Conservation (phyloP, 306 rosid genomes). For the Malus asiatica region DNA sequence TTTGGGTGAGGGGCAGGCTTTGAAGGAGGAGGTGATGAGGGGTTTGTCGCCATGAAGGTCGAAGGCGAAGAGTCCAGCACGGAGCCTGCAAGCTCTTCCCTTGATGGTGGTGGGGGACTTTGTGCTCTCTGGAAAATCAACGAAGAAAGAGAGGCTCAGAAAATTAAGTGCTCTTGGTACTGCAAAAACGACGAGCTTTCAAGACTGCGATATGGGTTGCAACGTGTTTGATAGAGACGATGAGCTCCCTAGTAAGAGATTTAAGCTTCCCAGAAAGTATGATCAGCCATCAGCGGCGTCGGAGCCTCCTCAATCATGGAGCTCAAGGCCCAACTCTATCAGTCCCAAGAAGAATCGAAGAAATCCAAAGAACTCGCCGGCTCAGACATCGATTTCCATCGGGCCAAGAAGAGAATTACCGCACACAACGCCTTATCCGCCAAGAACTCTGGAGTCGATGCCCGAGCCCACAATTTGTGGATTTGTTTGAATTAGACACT, state of each 20-base stretch:
- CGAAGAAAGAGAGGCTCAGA: constrained; percentile 51
- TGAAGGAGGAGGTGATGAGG: too few species aligned
- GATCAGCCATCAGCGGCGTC: constrained; percentile 76
- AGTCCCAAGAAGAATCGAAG: constrained; percentile 81
- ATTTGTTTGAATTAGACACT: too few species aligned
- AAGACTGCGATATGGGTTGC: constrained; percentile 41
- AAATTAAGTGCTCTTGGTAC: constrained; percentile 41
- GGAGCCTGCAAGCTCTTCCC: too few species aligned
- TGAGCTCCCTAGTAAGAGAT: constrained; percentile 27
- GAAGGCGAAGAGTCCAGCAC: too few species aligned
- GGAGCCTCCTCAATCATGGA: constrained; percentile 89
- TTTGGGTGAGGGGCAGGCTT: too few species aligned
- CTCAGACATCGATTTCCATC: constrained; percentile 55
- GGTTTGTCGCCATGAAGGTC: too few species aligned
- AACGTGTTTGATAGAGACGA: constrained; percentile 30
- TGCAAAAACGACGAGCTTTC: constrained; percentile 28
- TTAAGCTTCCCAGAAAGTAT: constrained; percentile 44
- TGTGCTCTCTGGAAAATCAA: constrained; percentile 35
- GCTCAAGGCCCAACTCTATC: constrained; percentile 81
- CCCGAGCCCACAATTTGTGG: constrained; percentile 76
- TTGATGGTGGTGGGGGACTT: constrained; percentile 22
- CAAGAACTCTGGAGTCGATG: constrained; percentile 78
- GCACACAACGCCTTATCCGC: constrained; percentile 39
- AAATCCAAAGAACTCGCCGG: constrained; percentile 56
- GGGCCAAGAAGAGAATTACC: constrained; percentile 58